Conservation (phyloP, 2,329 filamentous ascomycete species). For the Calonectria naviculata region DNA sequence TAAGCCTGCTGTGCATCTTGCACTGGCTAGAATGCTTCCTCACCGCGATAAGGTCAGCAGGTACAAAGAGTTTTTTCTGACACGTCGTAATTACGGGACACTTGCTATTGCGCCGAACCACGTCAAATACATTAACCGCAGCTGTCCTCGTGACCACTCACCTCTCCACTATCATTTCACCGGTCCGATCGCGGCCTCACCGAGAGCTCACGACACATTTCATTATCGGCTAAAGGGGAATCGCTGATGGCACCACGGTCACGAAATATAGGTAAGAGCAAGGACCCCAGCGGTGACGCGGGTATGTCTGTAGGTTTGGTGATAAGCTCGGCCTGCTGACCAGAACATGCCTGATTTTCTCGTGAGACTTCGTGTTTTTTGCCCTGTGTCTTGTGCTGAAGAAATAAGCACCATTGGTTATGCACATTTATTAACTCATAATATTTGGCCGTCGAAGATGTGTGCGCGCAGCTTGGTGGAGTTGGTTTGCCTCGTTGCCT, state of each 20-base stretch:
- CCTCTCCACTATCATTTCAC: background rate
- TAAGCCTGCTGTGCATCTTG: background rate
- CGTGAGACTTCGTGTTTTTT: no score
- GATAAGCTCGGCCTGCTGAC: no score
- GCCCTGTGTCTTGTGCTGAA: no score
- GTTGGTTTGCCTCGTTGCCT: no score
- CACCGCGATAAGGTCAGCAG: background rate
- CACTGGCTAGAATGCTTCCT: background rate
- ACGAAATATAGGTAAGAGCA: no score
- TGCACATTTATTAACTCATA: no score
- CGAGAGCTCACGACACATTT: slow-evolving; percentile 4
- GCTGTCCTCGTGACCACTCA: background rate
- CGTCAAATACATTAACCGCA: slow-evolving; percentile 5
- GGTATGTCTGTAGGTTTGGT: no score
- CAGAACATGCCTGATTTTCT: no score
- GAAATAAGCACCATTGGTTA: no score
- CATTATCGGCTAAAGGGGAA: background rate
- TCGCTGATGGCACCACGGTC: background rate
- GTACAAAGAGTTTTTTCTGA: background rate
- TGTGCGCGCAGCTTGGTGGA: no score
- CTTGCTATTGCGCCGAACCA: slow-evolving; percentile 18
- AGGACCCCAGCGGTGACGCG: no score
- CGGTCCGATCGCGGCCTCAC: slow-evolving; percentile 15
- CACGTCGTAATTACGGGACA: background rate
- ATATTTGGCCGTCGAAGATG: no score